Evolutionary conservation across 2,329 filamentous ascomycete species (phyloP).

Genomic region (Ophiocordyceps sinensis): DNA sequence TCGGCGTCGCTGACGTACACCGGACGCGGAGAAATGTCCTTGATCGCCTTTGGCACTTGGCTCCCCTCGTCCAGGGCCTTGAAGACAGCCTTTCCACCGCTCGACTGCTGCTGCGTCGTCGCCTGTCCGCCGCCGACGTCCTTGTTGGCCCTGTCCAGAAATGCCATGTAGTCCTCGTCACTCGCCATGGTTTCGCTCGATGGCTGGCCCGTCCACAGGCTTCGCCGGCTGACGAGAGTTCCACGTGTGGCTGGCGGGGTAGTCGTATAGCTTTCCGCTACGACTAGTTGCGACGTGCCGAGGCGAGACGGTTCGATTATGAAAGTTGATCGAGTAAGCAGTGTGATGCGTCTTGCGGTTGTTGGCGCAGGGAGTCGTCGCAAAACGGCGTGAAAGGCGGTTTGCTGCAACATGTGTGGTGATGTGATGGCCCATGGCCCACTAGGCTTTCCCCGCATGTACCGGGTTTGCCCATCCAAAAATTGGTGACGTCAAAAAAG

Average conservation of each 20-base stretch:
- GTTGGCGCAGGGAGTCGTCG: background rate
- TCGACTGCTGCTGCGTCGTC: constrained; percentile 4
- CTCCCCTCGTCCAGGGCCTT: constrained; percentile 38
- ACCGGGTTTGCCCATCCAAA: constrained; percentile 6
- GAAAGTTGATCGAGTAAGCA: too few species aligned
- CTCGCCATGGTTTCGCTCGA: constrained; percentile 41
- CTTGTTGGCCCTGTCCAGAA: constrained; percentile 76
- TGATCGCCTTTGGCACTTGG: constrained; percentile 45
- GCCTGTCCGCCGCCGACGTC: constrained; percentile 44
- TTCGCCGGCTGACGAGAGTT: constrained; percentile 1
- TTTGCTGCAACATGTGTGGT: background rate
- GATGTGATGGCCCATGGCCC: too few species aligned
- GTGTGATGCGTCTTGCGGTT: background rate
- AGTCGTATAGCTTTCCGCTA: background rate
- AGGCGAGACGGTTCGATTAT: too few species aligned
- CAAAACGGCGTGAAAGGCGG: background rate
- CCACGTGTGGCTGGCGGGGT: background rate
- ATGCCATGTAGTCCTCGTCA: constrained; percentile 72
- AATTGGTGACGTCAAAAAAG: constrained; percentile 19
- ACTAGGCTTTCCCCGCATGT: too few species aligned
- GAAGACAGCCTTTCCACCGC: constrained; percentile 20
- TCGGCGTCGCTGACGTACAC: constrained; percentile 74
- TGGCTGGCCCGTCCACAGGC: constrained; percentile 6
- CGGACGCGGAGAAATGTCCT: constrained; percentile 31
- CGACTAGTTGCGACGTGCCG: too few species aligned